A percentile compares a stretch with the other conserved stretches of the same genome.
These are phyloP conservation scores for Haematococcus sp. DNA, from an alignment of 139 green algal genomes.

Conservation along the genomic window DNA sequence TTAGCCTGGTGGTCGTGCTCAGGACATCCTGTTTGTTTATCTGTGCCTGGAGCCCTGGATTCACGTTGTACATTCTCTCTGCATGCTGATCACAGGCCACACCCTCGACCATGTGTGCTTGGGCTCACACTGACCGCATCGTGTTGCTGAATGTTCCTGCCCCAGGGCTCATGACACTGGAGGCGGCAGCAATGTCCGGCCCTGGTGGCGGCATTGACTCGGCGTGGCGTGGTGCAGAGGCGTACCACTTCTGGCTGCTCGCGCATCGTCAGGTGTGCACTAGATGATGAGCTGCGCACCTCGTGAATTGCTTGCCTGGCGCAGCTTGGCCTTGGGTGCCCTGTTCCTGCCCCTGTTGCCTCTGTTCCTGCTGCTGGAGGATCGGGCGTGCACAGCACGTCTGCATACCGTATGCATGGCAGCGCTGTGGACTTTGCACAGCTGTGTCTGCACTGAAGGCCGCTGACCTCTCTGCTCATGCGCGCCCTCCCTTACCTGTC, in stretches of 20 bases:
- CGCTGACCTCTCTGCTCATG: too few relatives aligned
- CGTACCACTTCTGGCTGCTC: slow-evolving; percentile 83
- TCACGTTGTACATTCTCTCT: not conserved
- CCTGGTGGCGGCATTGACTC: slow-evolving; percentile 37
- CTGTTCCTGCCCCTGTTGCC: too few relatives aligned
- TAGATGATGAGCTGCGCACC: too few relatives aligned
- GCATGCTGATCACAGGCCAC: not conserved
- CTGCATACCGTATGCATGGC: too few relatives aligned
- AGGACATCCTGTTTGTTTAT: not conserved
- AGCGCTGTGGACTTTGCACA: too few relatives aligned
- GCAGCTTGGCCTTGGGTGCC: too few relatives aligned
- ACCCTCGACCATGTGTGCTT: not conserved
- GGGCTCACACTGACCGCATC: not conserved
- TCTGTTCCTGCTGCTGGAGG: too few relatives aligned
- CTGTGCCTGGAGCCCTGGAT: not conserved
- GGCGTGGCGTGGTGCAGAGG: slow-evolving; percentile 76
- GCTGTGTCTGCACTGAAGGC: too few relatives aligned
- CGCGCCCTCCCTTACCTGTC: too few relatives aligned
- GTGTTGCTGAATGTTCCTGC: not conserved
- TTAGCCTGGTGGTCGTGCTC: too few relatives aligned
- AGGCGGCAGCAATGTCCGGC: slow-evolving; percentile 36
- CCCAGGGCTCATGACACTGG: slow-evolving; percentile 71
- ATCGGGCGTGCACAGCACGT: not conserved
- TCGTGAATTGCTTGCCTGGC: too few relatives aligned
- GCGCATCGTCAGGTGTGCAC: slow-evolving; percentile 43